Evolutionary conservation across 202 grass and related monocot species (phyloP).

Genomic region (Musa balbisiana): DNA sequence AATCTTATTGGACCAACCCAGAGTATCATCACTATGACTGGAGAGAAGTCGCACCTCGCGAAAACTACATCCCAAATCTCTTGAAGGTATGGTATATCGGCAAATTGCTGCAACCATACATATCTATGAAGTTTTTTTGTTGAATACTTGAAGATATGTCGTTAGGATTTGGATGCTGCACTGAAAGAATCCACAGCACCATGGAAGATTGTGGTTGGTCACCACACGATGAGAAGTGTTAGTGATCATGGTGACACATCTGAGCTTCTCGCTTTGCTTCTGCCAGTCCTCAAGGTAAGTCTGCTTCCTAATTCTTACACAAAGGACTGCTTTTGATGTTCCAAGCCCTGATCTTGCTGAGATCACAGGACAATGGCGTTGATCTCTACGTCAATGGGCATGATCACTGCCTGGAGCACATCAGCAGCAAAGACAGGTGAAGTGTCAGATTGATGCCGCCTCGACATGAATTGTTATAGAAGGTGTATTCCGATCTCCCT

Average conservation of each 20-base stretch:
- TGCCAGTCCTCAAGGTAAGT: conserved; percentile 75
- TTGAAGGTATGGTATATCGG: conserved; percentile 42
- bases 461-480: neutral
- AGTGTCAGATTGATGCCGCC: neutral
- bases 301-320: neutral
- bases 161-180: conserved; percentile 61
- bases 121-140: neutral
- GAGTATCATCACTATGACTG: conserved; percentile 58
- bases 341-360: neutral
- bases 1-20: conserved; percentile 69
- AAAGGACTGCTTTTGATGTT: neutral
- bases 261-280: conserved; percentile 60
- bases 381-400: conserved; percentile 87
- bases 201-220: conserved; percentile 92
- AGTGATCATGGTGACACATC: conserved; percentile 86
- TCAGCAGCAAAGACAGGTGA: conserved; percentile 87
- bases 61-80: conserved; percentile 47
- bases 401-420: conserved; percentile 92
- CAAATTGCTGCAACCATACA: neutral
- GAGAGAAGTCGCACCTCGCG: conserved; percentile 63
- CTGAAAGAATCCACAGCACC: conserved; percentile 65
- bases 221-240: conserved; percentile 88
- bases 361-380: conserved; percentile 37
- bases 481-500: neutral
- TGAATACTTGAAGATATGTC: neutral